phyloP scores from a whole-genome alignment of 140 eudicot species.

The Flaveria floridana region DNA sequence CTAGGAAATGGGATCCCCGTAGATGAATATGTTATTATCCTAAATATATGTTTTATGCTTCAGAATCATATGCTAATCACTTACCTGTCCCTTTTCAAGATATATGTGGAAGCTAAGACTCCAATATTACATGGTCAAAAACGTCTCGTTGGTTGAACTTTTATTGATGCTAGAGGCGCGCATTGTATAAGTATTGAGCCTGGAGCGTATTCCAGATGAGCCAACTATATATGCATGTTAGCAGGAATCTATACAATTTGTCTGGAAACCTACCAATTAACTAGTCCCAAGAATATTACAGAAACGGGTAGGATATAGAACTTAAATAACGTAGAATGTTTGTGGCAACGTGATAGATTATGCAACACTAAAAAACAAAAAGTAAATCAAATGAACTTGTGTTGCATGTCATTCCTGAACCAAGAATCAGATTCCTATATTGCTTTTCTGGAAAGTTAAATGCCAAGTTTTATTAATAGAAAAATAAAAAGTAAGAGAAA shows the following conservation, averaged over 20 bases:
- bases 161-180: background rate
- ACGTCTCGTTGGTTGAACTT: background rate
- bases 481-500: background rate
- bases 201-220: background rate
- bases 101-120: slow-evolving; percentile 7
- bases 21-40: slow-evolving; percentile 30
- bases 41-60: slow-evolving; percentile 16
- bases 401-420: slow-evolving; percentile 16
- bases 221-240: background rate
- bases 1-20: slow-evolving; percentile 21
- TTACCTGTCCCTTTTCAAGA: background rate
- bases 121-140: slow-evolving; percentile 15
- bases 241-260: background rate
- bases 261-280: background rate
- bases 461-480: background rate
- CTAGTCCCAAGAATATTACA: background rate
- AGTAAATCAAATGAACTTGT: background rate
- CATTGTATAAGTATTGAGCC: background rate
- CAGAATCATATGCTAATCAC: slow-evolving; percentile 27
- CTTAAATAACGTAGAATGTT: background rate
- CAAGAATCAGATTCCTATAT: background rate
- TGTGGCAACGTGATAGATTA: background rate
- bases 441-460: background rate
- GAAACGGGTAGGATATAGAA: background rate
- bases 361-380: background rate